phyloP scores from a whole-genome alignment of 2,329 filamentous ascomycete genomes.

The Neodidymelliopsis sp. region DNA sequence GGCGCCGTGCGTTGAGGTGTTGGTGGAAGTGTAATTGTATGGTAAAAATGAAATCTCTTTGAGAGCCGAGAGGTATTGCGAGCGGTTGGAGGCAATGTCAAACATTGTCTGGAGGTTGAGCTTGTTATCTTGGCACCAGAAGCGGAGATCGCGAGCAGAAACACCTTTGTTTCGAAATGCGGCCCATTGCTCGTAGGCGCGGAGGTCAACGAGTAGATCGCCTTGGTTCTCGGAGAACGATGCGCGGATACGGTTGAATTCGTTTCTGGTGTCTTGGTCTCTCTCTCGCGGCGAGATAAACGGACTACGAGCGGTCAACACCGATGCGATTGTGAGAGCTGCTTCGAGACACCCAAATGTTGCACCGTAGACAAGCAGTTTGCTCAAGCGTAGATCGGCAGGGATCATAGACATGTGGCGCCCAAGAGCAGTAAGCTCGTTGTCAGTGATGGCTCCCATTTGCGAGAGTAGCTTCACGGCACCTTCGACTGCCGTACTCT shows the following conservation, averaged over 20 bases:
- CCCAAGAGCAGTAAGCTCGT: constrained; percentile 87
- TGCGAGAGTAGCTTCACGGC: constrained; percentile 79
- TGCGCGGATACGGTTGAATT: constrained; percentile 77
- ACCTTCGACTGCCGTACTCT: constrained; percentile 82
- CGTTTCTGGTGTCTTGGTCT: constrained; percentile 82
- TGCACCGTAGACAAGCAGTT: constrained; percentile 93
- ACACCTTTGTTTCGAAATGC: constrained; percentile 65
- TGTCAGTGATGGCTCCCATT: constrained; percentile 88
- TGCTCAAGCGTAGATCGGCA: constrained; percentile 89
- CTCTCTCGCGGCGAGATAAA: constrained; percentile 86
- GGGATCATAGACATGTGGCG: constrained; percentile 95
- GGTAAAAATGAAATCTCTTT: constrained; percentile 83
- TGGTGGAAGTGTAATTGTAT: constrained; percentile 46
- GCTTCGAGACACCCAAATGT: constrained; percentile 93
- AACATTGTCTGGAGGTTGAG: constrained; percentile 82
- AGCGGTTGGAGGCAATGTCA: constrained; percentile 86
- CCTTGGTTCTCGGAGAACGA: constrained; percentile 80
- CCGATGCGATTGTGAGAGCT: constrained; percentile 86
- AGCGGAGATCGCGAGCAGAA: constrained; percentile 67
- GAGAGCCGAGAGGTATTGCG: constrained; percentile 85
- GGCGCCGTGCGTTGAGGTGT: constrained; percentile 29
- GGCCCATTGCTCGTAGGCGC: constrained; percentile 84
- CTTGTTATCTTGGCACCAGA: constrained; percentile 87
- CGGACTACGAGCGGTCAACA: constrained; percentile 86
- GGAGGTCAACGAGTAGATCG: constrained; percentile 85